Evolutionary conservation across 371 early-diverging fungal species (phyloP).

Genomic region (Synchytrium microbalum): DNA sequence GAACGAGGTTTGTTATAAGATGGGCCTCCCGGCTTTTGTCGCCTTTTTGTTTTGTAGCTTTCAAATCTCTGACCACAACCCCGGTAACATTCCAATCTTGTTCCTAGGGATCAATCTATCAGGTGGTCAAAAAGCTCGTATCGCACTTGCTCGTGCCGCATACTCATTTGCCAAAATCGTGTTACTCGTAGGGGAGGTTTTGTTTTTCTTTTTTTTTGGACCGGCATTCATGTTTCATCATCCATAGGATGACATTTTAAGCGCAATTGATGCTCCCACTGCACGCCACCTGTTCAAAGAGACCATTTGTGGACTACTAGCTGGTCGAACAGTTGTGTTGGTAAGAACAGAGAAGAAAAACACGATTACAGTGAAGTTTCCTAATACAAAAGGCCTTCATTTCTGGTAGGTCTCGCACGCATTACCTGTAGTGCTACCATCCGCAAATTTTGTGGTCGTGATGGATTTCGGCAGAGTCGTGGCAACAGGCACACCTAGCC

Average conservation of each 20-base stretch:
- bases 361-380: slow-evolving; percentile 16
- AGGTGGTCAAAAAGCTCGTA: slow-evolving; percentile 32
- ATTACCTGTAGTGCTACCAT: slow-evolving; percentile 8
- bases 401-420: neutral
- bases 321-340: slow-evolving; percentile 67
- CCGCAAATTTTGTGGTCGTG: slow-evolving; percentile 23
- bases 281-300: slow-evolving; percentile 61
- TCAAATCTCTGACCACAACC: too few species aligned
- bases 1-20: slow-evolving; percentile 43
- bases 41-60: neutral
- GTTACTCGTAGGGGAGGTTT: slow-evolving; percentile 13
- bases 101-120: slow-evolving; percentile 23
- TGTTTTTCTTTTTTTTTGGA: too few species aligned
- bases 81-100: too few species aligned
- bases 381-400: neutral
- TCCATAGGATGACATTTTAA: slow-evolving; percentile 46
- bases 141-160: slow-evolving; percentile 21
- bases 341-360: slow-evolving; percentile 49
- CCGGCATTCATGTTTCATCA: too few species aligned
- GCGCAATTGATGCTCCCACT: slow-evolving; percentile 81
- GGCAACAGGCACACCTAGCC: slow-evolving; percentile 5
- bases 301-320: slow-evolving; percentile 55
- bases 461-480: slow-evolving; percentile 21
- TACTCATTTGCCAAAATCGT: slow-evolving; percentile 22
- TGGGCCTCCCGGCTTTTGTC: neutral